Base-by-base conservation (phyloP, 805 yeast genomes). In the Yarrowia sp. region DNA sequence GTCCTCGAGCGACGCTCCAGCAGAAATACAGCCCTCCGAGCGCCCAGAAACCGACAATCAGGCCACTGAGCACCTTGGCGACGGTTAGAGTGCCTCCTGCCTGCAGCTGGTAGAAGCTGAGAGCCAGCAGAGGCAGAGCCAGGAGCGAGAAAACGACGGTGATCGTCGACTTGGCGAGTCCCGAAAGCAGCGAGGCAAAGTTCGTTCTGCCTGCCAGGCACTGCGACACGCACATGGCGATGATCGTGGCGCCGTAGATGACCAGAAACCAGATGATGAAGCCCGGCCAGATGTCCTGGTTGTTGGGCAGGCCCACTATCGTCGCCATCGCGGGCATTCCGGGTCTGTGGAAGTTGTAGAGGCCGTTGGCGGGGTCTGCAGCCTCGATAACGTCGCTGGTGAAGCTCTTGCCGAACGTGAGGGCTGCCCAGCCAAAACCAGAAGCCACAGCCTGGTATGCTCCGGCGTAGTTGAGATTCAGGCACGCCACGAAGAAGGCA, bases 391-490 rank as follows among this genome's bases (percentile, higher is more conserved):
- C 13, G 29, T 27, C 22, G 49, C 70, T 47, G 18, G 62, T 64
- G 59, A 65, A 61, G 65, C 61, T 65, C 55, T 61, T 64, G 22
- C 67, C 66, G 58, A 73, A 73, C 62, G 84, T 70, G n/a, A 86
- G 71, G 0, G 84, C 81, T 41, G 80, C 73, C 90, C 90, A 85
- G 16, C 81, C 71, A 18, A 82, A 67, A 14, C 77, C 72, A 2
- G 83, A 74, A 49, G 84, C 70, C 13, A 82, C 69, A 0, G 87
- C 87, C 64, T 80, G 86, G 63, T 78, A 82, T 67, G 81, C 84
- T 0, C 87, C 88, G 0, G 91, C 90, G 66, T 81, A 86, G 24
- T 76, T 72, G 18, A 86, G 69, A 65, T 78, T 78, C 27, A 86
- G 72, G 16, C 65, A 65, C 4, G 82, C 86, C 66, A 81, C 76